phyloP scores from a whole-genome alignment of 192 early-diverging fungal genomes.

The Bifiguratus adelaidae region DNA sequence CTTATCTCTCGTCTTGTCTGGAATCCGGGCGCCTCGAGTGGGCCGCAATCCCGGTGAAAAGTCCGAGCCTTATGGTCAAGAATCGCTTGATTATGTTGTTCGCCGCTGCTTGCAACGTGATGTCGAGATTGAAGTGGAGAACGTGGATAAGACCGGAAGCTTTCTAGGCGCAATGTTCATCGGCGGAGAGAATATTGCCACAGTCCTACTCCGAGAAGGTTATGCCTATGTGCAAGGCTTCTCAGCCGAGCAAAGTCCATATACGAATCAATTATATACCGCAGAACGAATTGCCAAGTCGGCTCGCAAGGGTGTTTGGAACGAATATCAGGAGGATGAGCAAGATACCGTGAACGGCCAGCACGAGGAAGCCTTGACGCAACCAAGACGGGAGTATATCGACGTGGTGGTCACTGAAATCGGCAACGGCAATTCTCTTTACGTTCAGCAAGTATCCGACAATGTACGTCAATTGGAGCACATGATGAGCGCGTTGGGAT shows the following conservation, averaged over 20 bases:
- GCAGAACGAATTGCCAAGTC: constrained; percentile 74
- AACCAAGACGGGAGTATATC: constrained; percentile 56
- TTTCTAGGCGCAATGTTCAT: constrained; percentile 87
- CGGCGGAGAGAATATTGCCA: constrained; percentile 56
- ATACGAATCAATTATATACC: constrained; percentile 53
- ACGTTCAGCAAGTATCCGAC: constrained; percentile 48
- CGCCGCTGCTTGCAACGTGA: constrained; percentile 77
- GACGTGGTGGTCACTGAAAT: constrained; percentile 66
- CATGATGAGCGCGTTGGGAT: constrained; percentile 74
- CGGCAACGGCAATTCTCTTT: constrained; percentile 42
- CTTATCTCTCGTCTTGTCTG: constrained; percentile 77
- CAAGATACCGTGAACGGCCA: constrained; percentile 4
- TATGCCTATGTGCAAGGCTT: constrained; percentile 76
- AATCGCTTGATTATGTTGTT: constrained; percentile 62
- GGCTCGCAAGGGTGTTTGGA: constrained; percentile 63
- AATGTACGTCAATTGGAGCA: constrained; percentile 60
- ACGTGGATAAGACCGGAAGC: constrained; percentile 81
- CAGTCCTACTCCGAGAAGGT: constrained; percentile 66
- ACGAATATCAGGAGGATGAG: constrained; percentile 28
- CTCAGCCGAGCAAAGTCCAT: constrained; percentile 74
- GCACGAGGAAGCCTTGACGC: constrained; percentile 6
- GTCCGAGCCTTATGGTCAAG: constrained; percentile 78
- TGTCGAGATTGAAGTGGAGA: constrained; percentile 83
- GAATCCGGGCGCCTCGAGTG: constrained; percentile 75
- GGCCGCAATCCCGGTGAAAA: constrained; percentile 58